Conservation (phyloP, 176 grass and related monocot genomes). For the Carex myosuroides region DNA sequence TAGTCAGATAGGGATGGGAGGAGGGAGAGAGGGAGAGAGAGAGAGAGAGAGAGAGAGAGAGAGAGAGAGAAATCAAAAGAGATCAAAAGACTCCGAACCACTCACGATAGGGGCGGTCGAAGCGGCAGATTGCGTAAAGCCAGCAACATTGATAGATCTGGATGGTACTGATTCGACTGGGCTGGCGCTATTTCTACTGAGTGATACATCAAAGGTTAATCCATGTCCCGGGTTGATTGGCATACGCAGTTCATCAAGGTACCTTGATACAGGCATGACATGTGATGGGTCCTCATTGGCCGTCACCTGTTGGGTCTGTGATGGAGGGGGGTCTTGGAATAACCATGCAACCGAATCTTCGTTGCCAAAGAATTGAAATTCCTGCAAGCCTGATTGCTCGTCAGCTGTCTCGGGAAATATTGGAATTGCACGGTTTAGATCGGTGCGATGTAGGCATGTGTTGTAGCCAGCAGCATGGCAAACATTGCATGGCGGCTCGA, state of each 20-base stretch:
- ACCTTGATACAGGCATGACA: not conserved
- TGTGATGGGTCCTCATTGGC: not conserved
- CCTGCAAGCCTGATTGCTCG: slow-evolving; percentile 20
- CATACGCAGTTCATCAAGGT: not conserved
- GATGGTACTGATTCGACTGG: not conserved
- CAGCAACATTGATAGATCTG: not conserved
- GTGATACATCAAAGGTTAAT: slow-evolving; percentile 31
- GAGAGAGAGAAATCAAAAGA: slow-evolving; percentile 1
- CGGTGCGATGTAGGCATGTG: slow-evolving; percentile 20
- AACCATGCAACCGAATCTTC: slow-evolving; percentile 39
- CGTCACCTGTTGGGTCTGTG: not conserved
- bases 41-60: slow-evolving; percentile 1
- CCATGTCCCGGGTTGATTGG: slow-evolving; percentile 21
- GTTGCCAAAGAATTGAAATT: slow-evolving; percentile 50
- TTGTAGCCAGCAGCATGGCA: slow-evolving; percentile 10
- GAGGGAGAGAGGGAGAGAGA: not conserved
- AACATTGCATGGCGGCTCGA: slow-evolving; percentile 19
- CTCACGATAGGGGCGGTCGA: slow-evolving; percentile 43
- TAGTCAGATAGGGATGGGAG: not conserved
- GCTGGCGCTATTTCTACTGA: not conserved
- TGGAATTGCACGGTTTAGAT: slow-evolving; percentile 28
- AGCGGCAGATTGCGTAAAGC: not conserved
- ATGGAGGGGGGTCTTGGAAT: slow-evolving; percentile 26
- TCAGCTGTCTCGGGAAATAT: slow-evolving; percentile 1
- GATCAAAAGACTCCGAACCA: slow-evolving; percentile 10